Evolutionary conservation across 1,284 basidiomycete species (phyloP).

Genomic region (Exobasidium cylindrosporum): DNA sequence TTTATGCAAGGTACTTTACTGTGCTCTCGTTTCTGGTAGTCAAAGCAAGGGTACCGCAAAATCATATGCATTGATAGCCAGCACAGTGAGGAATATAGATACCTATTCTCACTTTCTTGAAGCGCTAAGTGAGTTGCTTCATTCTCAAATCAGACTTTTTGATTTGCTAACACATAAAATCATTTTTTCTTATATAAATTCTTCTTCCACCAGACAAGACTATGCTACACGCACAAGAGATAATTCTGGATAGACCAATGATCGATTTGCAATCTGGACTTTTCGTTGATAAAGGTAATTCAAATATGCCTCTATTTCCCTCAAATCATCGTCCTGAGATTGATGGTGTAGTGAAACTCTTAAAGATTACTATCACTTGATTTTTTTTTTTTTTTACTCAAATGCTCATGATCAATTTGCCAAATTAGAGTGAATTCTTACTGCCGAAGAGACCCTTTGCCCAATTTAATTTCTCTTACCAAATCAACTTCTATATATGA

Average conservation of each 20-base stretch:
- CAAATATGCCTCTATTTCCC: neutral
- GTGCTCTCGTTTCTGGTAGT: slow-evolving; percentile 9
- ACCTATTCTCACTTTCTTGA: slow-evolving; percentile 20
- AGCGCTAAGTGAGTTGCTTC: slow-evolving; percentile 8
- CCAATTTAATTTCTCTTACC: too few species aligned
- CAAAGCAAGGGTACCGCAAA: neutral
- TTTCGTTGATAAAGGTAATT: neutral
- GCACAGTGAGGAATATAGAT: slow-evolving; percentile 22
- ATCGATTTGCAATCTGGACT: neutral
- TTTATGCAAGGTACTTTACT: neutral
- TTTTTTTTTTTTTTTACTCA: too few species aligned
- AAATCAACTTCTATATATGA: too few species aligned
- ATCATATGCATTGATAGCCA: slow-evolving; percentile 21
- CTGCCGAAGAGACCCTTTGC: too few species aligned
- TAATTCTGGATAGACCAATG: neutral
- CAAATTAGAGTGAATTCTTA: too few species aligned
- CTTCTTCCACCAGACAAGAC: too few species aligned
- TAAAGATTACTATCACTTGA: neutral
- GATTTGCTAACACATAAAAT: too few species aligned
- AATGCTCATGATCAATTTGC: too few species aligned
- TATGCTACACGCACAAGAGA: neutral
- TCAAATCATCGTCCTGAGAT: neutral
- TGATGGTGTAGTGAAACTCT: neutral
- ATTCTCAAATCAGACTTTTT: too few species aligned
- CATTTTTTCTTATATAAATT: too few species aligned